Conservation (phyloP, 306 rosid species). For the Begonia peltatifolia region DNA sequence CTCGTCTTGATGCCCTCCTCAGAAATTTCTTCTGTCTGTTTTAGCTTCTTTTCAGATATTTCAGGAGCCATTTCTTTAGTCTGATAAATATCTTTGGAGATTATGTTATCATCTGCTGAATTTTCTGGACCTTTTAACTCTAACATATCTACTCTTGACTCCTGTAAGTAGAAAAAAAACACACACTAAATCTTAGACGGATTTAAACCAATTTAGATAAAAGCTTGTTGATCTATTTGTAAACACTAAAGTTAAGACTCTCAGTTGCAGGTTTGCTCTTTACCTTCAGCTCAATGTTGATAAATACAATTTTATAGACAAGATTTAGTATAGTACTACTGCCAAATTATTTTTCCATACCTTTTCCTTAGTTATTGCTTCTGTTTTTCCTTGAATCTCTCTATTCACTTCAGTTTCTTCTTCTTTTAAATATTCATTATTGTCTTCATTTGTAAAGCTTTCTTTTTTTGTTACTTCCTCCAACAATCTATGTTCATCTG, state of each 20-base stretch:
- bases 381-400: background rate
- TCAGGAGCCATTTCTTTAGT: constrained; percentile 6
- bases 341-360: background rate
- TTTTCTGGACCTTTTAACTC: background rate
- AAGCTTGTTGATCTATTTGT: no score
- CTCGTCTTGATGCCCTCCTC: constrained; percentile 3
- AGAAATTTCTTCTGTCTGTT: constrained; percentile 5
- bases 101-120: constrained; percentile 8
- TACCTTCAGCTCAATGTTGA: no score
- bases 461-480: constrained; percentile 3
- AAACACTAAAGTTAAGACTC: no score
- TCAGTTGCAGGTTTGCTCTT: no score
- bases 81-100: constrained; percentile 8
- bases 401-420: background rate
- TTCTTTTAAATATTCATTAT: background rate
- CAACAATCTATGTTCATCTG: background rate
- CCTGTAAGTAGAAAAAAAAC: constrained; percentile 14
- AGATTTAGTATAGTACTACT: no score
- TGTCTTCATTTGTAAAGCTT: background rate
- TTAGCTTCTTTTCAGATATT: constrained; percentile 6
- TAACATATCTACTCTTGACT: constrained; percentile 6
- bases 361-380: background rate
- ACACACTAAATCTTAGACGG: no score
- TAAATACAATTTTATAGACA: no score
- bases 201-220: no score